A percentile compares a stretch with the other conserved stretches of the same genome.
Conservation (phyloP, 106 monocot genomes). For the Narthecium ossifragum region DNA sequence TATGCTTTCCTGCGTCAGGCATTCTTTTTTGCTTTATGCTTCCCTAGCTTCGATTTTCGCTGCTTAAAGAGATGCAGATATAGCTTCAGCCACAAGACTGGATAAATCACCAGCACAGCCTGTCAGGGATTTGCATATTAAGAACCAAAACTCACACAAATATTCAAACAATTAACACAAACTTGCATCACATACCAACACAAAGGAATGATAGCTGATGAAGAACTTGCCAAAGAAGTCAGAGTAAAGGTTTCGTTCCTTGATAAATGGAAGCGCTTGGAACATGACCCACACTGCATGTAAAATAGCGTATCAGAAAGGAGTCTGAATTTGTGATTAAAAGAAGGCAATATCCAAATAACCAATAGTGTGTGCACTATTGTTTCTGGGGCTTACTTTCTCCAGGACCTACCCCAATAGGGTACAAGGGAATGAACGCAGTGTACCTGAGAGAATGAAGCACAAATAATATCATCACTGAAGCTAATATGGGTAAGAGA, state of each 20-base stretch:
- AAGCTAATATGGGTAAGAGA: too few relatives aligned
- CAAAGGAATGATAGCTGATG: slow-evolving; percentile 62
- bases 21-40: slow-evolving; percentile 32
- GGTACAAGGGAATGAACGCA: slow-evolving; percentile 82
- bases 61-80: slow-evolving; percentile 88
- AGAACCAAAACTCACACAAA: neutral
- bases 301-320: slow-evolving; percentile 1
- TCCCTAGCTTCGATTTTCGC: slow-evolving; percentile 49
- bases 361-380: too few relatives aligned
- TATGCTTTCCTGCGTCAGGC: too few relatives aligned
- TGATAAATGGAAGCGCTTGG: slow-evolving; percentile 75
- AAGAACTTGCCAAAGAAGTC: slow-evolving; percentile 35
- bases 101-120: slow-evolving; percentile 62
- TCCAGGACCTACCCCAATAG: slow-evolving; percentile 75
- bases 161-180: neutral
- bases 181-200: slow-evolving; percentile 33
- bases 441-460: slow-evolving; percentile 54
- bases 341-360: neutral
- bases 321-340: neutral
- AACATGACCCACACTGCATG: slow-evolving; percentile 76
- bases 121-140: slow-evolving; percentile 1
- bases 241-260: slow-evolving; percentile 64
- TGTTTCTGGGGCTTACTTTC: slow-evolving; percentile 55
- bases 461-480: too few relatives aligned
- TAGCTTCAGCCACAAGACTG: slow-evolving; percentile 72